A percentile compares a stretch with the other conserved stretches of the same genome.
Evolutionary conservation across 305 asterid genomes (phyloP).

Genomic region (Withania somnifera): DNA sequence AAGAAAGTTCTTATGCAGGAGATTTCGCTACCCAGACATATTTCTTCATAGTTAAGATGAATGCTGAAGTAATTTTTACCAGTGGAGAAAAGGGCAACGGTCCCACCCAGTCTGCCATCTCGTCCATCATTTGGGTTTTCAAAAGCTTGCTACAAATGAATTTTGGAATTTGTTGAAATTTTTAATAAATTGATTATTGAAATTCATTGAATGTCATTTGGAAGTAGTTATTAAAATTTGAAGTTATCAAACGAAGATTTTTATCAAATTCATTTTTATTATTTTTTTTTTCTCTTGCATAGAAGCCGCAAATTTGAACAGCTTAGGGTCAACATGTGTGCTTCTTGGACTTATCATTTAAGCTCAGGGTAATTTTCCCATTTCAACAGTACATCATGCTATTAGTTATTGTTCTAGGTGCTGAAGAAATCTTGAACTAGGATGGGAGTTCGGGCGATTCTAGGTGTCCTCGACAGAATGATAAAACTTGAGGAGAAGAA

Average conservation of each 20-base stretch:
- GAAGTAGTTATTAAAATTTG: neutral
- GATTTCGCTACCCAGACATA: neutral
- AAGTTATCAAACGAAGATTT: neutral
- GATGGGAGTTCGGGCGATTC: slow-evolving; percentile 25
- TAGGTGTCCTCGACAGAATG: slow-evolving; percentile 44
- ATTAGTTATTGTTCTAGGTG: too few species aligned
- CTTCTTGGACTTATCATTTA: too few species aligned
- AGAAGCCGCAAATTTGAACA: too few species aligned
- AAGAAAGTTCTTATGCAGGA: neutral
- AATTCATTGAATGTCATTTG: neutral
- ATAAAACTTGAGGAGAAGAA: slow-evolving; percentile 52
- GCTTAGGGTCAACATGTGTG: too few species aligned
- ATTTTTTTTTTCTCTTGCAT: too few species aligned
- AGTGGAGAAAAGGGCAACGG: neutral
- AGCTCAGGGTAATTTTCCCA: too few species aligned
- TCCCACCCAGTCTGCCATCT: neutral
- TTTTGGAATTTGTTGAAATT: neutral
- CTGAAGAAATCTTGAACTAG: slow-evolving; percentile 26
- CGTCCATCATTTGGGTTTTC: neutral
- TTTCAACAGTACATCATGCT: too few species aligned
- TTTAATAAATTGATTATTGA: neutral
- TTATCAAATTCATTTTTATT: too few species aligned
- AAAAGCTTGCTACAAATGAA: neutral
- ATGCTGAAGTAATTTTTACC: neutral
- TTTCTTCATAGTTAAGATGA: neutral